Percentiles rank a stretch among this genome's conserved stretches.
Evolutionary conservation across 139 green algal genomes (phyloP).

Genomic region (Yamagishiella unicocca): DNA sequence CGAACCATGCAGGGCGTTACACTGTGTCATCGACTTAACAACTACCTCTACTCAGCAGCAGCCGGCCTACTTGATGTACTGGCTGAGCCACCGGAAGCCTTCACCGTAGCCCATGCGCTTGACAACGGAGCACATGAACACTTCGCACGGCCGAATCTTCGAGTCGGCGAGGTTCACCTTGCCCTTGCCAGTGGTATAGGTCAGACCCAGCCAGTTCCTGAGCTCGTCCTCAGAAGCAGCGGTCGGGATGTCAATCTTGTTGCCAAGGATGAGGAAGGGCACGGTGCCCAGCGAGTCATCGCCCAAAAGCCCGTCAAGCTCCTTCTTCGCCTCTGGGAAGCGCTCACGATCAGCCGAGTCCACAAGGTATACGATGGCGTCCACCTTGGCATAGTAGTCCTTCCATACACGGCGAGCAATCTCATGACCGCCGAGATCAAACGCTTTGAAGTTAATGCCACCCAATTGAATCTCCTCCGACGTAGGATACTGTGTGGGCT

Average conservation of each 20-base stretch:
- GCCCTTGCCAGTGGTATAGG: constrained; percentile 98
- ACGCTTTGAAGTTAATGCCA: constrained; percentile 99
- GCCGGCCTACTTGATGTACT: constrained; percentile 92
- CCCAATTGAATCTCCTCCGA: constrained; percentile 99
- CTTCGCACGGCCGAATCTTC: constrained; percentile 88
- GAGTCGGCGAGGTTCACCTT: constrained; percentile 81
- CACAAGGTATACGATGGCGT: constrained; percentile 99
- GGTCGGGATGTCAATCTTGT: constrained; percentile 99
- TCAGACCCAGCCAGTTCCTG: constrained; percentile 91
- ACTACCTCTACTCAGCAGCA: not conserved
- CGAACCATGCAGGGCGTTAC: no score
- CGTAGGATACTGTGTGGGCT: constrained; percentile 98
- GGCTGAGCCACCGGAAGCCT: constrained; percentile 97
- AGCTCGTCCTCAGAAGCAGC: constrained; percentile 92
- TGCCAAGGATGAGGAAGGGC: constrained; percentile 97
- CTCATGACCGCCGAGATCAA: constrained; percentile 99
- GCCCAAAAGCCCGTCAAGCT: constrained; percentile 94
- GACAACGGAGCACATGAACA: constrained; percentile 72
- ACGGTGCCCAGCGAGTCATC: constrained; percentile 95
- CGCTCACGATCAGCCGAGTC: constrained; percentile 96
- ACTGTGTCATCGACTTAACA: not conserved
- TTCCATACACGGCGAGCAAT: constrained; percentile 98
- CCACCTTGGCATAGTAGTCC: constrained; percentile 99
- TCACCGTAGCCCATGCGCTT: constrained; percentile 96
- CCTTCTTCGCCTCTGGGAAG: constrained; percentile 92